Evolutionary conservation across 441 rosid genomes (phyloP), one percentile per base, ranked within the genome.

Genomic region (Oxalis stricta): DNA sequence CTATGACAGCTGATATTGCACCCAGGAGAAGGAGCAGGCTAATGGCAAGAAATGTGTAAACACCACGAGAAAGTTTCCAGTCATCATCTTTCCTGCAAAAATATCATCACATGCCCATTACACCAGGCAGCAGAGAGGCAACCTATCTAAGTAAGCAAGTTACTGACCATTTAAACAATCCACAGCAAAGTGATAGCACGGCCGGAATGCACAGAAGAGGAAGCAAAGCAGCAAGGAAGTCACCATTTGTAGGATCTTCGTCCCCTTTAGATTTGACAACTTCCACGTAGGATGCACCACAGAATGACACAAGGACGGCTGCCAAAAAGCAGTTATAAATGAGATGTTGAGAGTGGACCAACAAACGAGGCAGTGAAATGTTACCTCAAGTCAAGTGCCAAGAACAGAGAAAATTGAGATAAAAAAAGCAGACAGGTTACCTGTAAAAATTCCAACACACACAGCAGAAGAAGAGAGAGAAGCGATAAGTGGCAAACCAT

Each of bases 201-300:
- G 99, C 99, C 11, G 99, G 99, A 53, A 85, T 76, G 75, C 99
- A 80, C 55, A 84, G 71, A 53, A 93, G 71, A 65, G 99, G 99
- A 72, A 93, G 95, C 44, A 93, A 66, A 52, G 99, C 88, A 50
- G 97, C 98, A 60, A 93, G 88, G 65, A 93, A 93, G 73, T 93
- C 97, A 21, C 73, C 86, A 61, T 70, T 69, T 18, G 95, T 88
- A 40, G 99, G 97, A 56, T 69, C 82, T 59, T 83, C 84, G 54
- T 81, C 79, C 45, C 69, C 86, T 67, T 97, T 85, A 50, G 84
- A 93, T 68, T 77, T 75, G 62, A 89, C 86, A 47, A 85, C 84
- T 71, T 85, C 94, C 72, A 81, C 39, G 63, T 93, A 85, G 55
- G 99, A 93, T 49, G 71, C 71, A 53, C 96, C 96, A 63, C 94